Percentiles rank a stretch among this genome's conserved stretches.
Conservation (phyloP, 2,329 filamentous ascomycete species). For the Alternaria novae-zelandiae region DNA sequence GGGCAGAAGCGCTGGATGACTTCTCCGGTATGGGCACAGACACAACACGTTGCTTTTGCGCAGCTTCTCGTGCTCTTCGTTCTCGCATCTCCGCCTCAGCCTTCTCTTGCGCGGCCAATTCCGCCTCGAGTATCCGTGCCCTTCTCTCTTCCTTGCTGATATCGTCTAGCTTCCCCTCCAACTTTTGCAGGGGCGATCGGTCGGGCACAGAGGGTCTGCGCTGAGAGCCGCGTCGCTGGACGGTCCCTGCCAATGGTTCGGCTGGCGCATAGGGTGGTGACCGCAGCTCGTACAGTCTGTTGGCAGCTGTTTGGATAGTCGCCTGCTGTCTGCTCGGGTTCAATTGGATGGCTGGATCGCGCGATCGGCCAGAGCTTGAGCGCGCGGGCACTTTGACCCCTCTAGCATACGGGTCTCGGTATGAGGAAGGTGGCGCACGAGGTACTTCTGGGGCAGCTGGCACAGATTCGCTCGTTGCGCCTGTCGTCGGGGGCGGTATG, state of each 20-base stretch:
- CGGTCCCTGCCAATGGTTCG: constrained; percentile 36
- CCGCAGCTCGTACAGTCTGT: constrained; percentile 40
- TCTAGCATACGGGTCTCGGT: constrained; percentile 46
- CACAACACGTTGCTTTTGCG: constrained; percentile 39
- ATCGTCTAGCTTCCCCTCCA: constrained; percentile 87
- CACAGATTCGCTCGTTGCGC: constrained; percentile 29
- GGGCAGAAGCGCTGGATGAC: constrained; percentile 13
- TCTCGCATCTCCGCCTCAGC: constrained; percentile 52
- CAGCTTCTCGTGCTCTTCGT: constrained; percentile 39
- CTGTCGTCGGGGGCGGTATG: constrained; percentile 33
- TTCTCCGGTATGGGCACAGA: constrained; percentile 24
- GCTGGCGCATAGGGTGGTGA: constrained; percentile 39
- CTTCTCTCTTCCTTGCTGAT: constrained; percentile 97
- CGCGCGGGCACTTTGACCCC: constrained; percentile 33
- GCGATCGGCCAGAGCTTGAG: constrained; percentile 34
- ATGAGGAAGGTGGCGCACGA: constrained; percentile 56
- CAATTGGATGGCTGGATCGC: constrained; percentile 43
- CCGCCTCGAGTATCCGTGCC: constrained; percentile 81
- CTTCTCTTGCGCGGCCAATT: constrained; percentile 72
- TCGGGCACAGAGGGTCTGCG: constrained; percentile 71
- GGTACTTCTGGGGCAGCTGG: constrained; percentile 66
- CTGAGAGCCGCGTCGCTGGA: constrained; percentile 32
- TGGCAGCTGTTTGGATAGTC: constrained; percentile 40
- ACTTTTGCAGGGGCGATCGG: constrained; percentile 88
- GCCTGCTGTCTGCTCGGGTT: constrained; percentile 46